Evolutionary conservation across 495 filamentous ascomycete genomes (phyloP).

Genomic region (Daldinia childiae): DNA sequence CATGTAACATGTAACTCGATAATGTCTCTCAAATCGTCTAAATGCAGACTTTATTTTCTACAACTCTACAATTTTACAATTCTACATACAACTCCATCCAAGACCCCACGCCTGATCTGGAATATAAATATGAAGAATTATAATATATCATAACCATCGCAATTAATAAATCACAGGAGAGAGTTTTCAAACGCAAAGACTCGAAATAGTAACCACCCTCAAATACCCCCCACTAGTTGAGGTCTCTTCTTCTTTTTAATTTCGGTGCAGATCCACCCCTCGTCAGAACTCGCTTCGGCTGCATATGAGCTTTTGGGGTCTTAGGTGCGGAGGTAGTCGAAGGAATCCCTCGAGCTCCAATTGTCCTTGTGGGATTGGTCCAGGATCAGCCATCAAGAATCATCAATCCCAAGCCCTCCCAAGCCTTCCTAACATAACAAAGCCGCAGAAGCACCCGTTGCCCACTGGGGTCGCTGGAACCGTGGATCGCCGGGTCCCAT

Average conservation of each 20-base stretch:
- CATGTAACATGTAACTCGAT: constrained; percentile 1
- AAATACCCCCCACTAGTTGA: constrained; percentile 32
- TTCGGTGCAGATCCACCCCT: constrained; percentile 47
- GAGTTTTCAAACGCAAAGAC: not conserved
- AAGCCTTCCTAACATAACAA: constrained; percentile 16
- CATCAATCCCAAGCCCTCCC: constrained; percentile 30
- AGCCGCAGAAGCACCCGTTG: constrained; percentile 22
- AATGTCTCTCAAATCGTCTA: not conserved
- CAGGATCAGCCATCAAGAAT: constrained; percentile 34
- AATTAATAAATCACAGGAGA: not conserved
- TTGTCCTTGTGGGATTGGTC: constrained; percentile 42
- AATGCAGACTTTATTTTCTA: constrained; percentile 2
- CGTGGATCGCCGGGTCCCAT: constrained; percentile 43
- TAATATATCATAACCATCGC: not conserved
- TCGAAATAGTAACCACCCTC: constrained; percentile 3
- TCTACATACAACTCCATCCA: not conserved
- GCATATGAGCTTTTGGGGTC: constrained; percentile 38
- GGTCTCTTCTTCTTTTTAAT: constrained; percentile 34
- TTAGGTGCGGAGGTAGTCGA: constrained; percentile 41
- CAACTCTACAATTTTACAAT: not conserved
- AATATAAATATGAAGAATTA: no score
- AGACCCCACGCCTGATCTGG: not conserved
- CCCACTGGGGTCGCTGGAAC: constrained; percentile 32
- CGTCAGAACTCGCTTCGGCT: constrained; percentile 42
- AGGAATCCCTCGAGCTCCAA: constrained; percentile 37